These are phyloP conservation scores for Gymnopilus junonius DNA, from an alignment of 768 basidiomycete species.

Conservation along the genomic window DNA sequence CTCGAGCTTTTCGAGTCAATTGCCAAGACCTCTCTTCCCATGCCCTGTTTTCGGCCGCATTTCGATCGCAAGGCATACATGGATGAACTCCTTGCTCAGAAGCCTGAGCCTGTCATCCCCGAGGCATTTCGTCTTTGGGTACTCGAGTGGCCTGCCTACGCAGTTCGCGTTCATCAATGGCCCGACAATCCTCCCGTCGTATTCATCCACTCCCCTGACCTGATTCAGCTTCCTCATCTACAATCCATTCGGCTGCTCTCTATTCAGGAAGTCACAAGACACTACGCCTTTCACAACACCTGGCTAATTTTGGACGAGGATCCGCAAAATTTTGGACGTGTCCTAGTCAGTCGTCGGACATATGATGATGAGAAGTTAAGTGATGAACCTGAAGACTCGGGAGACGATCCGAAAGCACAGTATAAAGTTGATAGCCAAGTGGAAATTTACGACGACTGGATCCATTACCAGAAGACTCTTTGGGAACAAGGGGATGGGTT, in stretches of 20 bases:
- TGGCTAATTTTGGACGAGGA: not conserved
- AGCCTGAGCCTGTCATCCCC: slow-evolving; percentile 10
- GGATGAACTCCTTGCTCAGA: slow-evolving; percentile 1
- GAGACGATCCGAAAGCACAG: not conserved
- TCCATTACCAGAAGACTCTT: not conserved
- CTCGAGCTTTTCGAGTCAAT: not conserved
- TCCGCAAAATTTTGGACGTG: not conserved
- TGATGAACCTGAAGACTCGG: no score
- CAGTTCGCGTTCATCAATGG: slow-evolving; percentile 11
- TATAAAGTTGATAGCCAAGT: not conserved
- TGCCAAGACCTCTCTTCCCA: not conserved
- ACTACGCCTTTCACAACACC: not conserved
- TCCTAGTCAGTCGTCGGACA: not conserved
- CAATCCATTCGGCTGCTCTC: not conserved
- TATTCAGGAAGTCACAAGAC: not conserved
- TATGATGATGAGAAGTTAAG: no score
- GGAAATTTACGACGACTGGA: not conserved
- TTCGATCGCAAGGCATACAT: slow-evolving; percentile 10
- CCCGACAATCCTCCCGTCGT: not conserved
- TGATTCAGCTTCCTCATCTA: not conserved
- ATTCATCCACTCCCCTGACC: not conserved
- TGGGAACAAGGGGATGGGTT: not conserved
- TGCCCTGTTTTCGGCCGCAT: not conserved
- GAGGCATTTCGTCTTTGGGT: slow-evolving; percentile 16
- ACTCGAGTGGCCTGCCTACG: slow-evolving; percentile 20